Conservation (phyloP, 176 grass and related monocot species). For the Eleusine indica region DNA sequence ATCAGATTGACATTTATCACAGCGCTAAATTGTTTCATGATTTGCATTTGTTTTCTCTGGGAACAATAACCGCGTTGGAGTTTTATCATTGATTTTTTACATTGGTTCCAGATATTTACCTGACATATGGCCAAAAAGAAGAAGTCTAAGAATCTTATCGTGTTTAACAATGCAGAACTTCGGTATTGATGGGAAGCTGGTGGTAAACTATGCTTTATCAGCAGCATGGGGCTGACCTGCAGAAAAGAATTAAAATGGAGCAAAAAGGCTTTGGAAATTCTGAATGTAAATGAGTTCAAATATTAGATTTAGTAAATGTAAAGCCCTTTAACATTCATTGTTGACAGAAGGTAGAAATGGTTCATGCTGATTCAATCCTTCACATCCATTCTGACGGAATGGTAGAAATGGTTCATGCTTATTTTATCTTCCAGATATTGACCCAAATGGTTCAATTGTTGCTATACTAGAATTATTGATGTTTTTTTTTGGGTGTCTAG, state of each 20-base stretch:
- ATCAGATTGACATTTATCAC: neutral
- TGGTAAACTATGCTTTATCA: conserved; percentile 88
- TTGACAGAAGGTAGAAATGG: neutral
- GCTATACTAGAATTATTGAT: neutral
- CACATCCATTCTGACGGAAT: neutral
- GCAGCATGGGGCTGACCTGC: conserved; percentile 66
- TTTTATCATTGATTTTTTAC: neutral
- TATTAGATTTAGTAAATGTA: conserved; percentile 31
- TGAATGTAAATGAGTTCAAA: conserved; percentile 7
- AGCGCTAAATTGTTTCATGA: neutral
- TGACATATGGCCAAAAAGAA: neutral
- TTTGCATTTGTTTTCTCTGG: neutral
- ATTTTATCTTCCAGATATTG: neutral
- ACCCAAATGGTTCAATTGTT: neutral
- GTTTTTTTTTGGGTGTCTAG: neutral
- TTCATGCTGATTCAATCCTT: neutral
- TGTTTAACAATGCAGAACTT: conserved; percentile 65
- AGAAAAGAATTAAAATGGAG: neutral
- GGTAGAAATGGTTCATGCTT: neutral
- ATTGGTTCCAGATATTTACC: neutral
- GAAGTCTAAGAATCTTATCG: neutral
- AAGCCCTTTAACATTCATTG: neutral
- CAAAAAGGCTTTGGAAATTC: neutral
- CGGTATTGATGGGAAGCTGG: conserved; percentile 80
- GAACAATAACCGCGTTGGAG: neutral